phyloP scores from a whole-genome alignment of 2,329 filamentous ascomycete genomes.

The Trichoderma breve region DNA sequence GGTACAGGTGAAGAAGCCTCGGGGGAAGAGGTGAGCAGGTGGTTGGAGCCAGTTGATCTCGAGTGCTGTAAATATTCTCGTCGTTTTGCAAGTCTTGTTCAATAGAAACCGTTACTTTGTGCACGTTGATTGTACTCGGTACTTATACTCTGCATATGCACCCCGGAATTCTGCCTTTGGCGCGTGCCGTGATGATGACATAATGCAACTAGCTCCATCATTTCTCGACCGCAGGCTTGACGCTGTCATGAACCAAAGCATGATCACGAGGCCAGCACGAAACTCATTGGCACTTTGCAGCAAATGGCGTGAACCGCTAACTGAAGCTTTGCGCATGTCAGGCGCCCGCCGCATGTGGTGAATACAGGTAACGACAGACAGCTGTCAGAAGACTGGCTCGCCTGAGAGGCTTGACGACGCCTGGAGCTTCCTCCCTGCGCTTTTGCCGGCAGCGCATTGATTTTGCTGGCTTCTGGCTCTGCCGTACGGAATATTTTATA shows the following conservation, averaged over 20 bases:
- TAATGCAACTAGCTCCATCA: constrained; percentile 10
- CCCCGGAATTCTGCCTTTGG: not conserved
- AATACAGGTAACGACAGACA: constrained; percentile 5
- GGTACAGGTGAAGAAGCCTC: constrained; percentile 20
- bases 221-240: not conserved
- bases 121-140: not conserved
- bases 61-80: constrained; percentile 1
- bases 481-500: not conserved
- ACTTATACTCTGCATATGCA: not conserved
- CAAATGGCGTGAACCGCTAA: constrained; percentile 11
- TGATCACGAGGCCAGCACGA: constrained; percentile 18
- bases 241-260: constrained; percentile 8
- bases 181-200: constrained; percentile 19
- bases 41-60: constrained; percentile 3
- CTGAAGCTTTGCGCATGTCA: constrained; percentile 21
- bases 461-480: not conserved
- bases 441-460: not conserved
- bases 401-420: constrained; percentile 23
- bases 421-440: not conserved
- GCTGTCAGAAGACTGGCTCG: constrained; percentile 34
- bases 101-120: not conserved
- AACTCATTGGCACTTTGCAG: not conserved
- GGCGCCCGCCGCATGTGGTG: constrained; percentile 22
- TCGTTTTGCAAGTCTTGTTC: not conserved
- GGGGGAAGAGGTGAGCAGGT: constrained; percentile 23